Evolutionary conservation across 352 stramenopile species (phyloP), one percentile per base, ranked within the genome.

Genomic region (Thraustochytrium sp.): DNA sequence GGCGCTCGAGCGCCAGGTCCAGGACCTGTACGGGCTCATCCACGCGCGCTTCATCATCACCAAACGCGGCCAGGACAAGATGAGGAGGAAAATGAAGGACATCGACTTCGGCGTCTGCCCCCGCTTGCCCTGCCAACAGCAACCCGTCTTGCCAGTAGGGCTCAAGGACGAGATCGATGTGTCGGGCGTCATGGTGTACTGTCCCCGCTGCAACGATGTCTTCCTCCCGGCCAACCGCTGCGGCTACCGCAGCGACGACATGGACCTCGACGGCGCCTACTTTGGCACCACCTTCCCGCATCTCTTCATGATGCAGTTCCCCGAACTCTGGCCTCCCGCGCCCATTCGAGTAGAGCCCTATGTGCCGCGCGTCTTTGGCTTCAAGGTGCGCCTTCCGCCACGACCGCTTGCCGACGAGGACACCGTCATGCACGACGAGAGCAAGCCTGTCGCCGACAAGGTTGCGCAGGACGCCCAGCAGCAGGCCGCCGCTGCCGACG

Each of bases 1-100:
- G 86, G 94, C 98, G 85, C 94, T 98, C 87, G 94, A 98, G 76
- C 93, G 97, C 82, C 96, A 92, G 37, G 93, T 93, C 5, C 93
- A 94, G 61, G 97, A 99, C 93, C 92, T 99, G 23, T 99, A 99
- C 87, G 97, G 97, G 36, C 90, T 99, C 56, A 99, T 99, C 88
- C 97, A 99, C 89, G 96, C 97, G 78, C 92, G 97, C 85, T 99
- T 99, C 87, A 98, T 99, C 85, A 90, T 99, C 53, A 99, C 97
- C 18, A 98, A 95, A 73, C 93, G 98, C 87, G 97, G 97, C 76
- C 98, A 99, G 96, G 94, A 98, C 49, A 94, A 94, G 44, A 99
- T 99, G 97, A 89, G 94, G 93, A 88, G 98, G 63, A 99, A 99
- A 88, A 99, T 97, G 87, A 92, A 97, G 86, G 94, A 92, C 59